Conservation (phyloP, 495 filamentous ascomycete genomes). For the Lophiostoma macrostomum region DNA sequence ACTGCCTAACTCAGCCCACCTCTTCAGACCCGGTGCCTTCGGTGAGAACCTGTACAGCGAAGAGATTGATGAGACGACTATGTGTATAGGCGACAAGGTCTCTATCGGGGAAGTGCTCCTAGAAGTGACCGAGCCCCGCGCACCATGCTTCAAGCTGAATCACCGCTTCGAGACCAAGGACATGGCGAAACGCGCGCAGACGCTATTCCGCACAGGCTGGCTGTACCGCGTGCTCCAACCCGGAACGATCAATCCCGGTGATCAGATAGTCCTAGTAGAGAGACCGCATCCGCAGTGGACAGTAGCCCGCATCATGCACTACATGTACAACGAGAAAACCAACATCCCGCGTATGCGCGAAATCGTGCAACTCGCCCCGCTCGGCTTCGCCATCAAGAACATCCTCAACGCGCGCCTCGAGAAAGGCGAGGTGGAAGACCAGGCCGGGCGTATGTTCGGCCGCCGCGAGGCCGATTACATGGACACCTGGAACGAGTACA, state of each 20-base stretch:
- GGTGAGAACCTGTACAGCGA: slow-evolving; percentile 56
- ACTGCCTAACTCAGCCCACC: slow-evolving; percentile 42
- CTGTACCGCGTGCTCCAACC: slow-evolving; percentile 52
- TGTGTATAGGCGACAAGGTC: slow-evolving; percentile 57
- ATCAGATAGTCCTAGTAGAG: slow-evolving; percentile 46
- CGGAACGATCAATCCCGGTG: slow-evolving; percentile 48
- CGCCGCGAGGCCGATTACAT: slow-evolving; percentile 42
- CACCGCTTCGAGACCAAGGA: slow-evolving; percentile 44
- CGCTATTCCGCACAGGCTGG: slow-evolving; percentile 53
- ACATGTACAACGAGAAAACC: slow-evolving; percentile 48
- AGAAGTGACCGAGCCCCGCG: slow-evolving; percentile 20
- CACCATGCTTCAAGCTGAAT: slow-evolving; percentile 31
- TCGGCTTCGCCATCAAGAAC: slow-evolving; percentile 49
- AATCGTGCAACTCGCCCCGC: slow-evolving; percentile 45
- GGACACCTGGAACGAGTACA: slow-evolving; percentile 22
- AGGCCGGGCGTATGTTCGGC: slow-evolving; percentile 31
- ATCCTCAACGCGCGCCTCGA: slow-evolving; percentile 43
- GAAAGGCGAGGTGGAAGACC: slow-evolving; percentile 38
- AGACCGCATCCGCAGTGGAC: slow-evolving; percentile 52
- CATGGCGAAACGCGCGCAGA: slow-evolving; percentile 53
- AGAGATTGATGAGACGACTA: slow-evolving; percentile 54
- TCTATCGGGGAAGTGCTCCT: slow-evolving; percentile 43
- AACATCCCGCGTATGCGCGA: slow-evolving; percentile 47
- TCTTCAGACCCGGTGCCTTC: slow-evolving; percentile 52
- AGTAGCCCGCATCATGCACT: slow-evolving; percentile 54